A percentile compares a stretch with the other conserved stretches of the same genome.
These are phyloP conservation scores for Evernia prunastri DNA, from an alignment of 495 filamentous ascomycete species.

Conservation along the genomic window DNA sequence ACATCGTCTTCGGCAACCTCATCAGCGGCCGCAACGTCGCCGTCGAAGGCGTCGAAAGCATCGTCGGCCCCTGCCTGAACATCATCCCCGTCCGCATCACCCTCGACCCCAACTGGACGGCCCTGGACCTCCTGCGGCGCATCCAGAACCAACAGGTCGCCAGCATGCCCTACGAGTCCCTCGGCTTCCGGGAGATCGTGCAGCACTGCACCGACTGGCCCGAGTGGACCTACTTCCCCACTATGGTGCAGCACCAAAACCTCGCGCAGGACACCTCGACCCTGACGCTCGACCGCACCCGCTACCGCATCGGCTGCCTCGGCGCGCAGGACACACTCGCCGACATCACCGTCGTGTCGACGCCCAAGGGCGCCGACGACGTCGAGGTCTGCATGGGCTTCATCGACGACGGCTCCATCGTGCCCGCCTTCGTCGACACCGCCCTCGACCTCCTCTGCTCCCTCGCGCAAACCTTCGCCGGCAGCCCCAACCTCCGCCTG, in stretches of 20 bases:
- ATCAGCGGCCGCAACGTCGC: conserved; percentile 52
- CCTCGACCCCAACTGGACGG: conserved; percentile 44
- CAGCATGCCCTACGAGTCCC: conserved; percentile 52
- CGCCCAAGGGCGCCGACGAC: conserved; percentile 35
- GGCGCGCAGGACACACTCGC: conserved; percentile 47
- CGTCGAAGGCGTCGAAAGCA: conserved; percentile 47
- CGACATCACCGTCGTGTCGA: conserved; percentile 46
- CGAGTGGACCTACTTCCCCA: conserved; percentile 43
- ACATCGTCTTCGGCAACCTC: conserved; percentile 51
- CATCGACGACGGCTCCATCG: conserved; percentile 40
- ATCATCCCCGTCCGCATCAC: conserved; percentile 52
- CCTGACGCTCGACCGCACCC: conserved; percentile 40
- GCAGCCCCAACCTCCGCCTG: conserved; percentile 33
- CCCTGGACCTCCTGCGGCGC: conserved; percentile 45
- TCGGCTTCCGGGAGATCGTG: conserved; percentile 55
- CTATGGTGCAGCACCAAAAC: conserved; percentile 45
- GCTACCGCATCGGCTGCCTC: conserved; percentile 44
- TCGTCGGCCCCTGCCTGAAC: conserved; percentile 55
- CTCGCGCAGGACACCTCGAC: conserved; percentile 36
- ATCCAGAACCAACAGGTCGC: conserved; percentile 54
- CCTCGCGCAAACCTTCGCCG: conserved; percentile 39
- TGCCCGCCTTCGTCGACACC: conserved; percentile 36
- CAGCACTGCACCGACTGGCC: conserved; percentile 55
- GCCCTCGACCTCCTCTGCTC: conserved; percentile 47
- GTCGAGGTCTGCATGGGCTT: conserved; percentile 43